Evolutionary conservation across 345 rosid genomes (phyloP), one percentile per base, ranked within the genome.

Genomic region (Rhodamnia argentea): DNA sequence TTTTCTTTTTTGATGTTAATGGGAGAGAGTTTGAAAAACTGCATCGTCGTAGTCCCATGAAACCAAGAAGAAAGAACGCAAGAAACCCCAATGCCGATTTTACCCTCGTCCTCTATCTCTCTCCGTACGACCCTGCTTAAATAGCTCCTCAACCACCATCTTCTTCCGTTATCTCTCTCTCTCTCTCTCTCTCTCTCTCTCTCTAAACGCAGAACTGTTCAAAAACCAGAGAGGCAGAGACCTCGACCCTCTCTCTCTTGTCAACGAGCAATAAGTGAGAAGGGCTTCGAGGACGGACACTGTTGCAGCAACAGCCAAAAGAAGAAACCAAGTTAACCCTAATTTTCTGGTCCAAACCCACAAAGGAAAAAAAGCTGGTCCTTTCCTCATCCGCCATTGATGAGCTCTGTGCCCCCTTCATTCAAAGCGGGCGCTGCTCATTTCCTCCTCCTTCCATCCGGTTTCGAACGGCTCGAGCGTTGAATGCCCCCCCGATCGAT

Each of bases 141-240:
- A 91, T 93, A 90, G 84, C 85, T 83, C 75, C 92, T 89, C 87
- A 86, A 86, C 84, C 84, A 86, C 92, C 1, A 88, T 90, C 86
- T 4, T 90, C 86, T 4, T 60, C 87, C 75, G 29, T 26, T 47
- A 54, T 22, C 37, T 75, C 52, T 22, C 76, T 52, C 83, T 27
- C 85, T 26, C 85, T 47, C 75, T 29, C 37, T 23, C n/a, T n/a
- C 74, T 55, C 56, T 44, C 86, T 27, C 85, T 26, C 85, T 47
- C 75, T 29, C 37, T 23, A 16, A 83, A 87, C 76, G 26, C 86
- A 59, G 82, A 60, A 15, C 70, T 29, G 29, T 27, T 60, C 37
- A 13, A 27, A 62, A 29, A 62, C 75, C 75, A 62, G 75, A 53
- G 58, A 83, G 83, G 84, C 85, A 44, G 54, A 82, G 53, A 52